Percentiles rank a stretch among this genome's conserved stretches.
Evolutionary conservation across 2,329 filamentous ascomycete genomes (phyloP).

Genomic region (Rhinocladiella mackenziei): DNA sequence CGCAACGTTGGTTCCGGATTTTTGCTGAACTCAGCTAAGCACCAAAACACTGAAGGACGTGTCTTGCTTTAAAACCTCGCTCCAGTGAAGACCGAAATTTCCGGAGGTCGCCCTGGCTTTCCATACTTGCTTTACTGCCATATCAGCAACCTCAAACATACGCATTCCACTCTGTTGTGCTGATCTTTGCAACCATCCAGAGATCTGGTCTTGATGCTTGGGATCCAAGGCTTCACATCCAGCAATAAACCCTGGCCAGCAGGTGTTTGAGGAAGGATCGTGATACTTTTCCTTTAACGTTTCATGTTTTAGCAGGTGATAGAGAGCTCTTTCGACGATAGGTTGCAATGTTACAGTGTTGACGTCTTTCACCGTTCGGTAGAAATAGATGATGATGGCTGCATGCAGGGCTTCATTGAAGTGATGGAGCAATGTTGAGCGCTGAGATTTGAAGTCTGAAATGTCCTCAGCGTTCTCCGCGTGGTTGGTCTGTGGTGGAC

Average conservation of each 20-base stretch:
- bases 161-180: slow-evolving; percentile 1
- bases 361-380: background rate
- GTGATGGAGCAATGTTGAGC: too few relatives aligned
- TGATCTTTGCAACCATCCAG: background rate
- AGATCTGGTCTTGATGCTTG: background rate
- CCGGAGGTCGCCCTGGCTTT: background rate
- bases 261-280: background rate
- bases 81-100: slow-evolving; percentile 4
- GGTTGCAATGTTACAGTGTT: too few relatives aligned
- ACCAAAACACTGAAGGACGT: slow-evolving; percentile 1
- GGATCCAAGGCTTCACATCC: slow-evolving; percentile 4
- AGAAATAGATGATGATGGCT: slow-evolving; percentile 8
- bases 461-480: too few relatives aligned
- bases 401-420: slow-evolving; percentile 5
- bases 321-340: too few relatives aligned
- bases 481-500: too few relatives aligned
- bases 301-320: background rate
- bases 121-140: slow-evolving; percentile 6
- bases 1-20: too few relatives aligned
- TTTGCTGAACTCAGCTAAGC: too few relatives aligned
- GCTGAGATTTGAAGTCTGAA: too few relatives aligned
- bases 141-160: slow-evolving; percentile 5
- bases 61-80: background rate
- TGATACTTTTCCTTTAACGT: background rate
- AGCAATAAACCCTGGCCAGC: slow-evolving; percentile 7